phyloP scores from a whole-genome alignment of 192 early-diverging fungal species.

The Chytriomyces confervae region DNA sequence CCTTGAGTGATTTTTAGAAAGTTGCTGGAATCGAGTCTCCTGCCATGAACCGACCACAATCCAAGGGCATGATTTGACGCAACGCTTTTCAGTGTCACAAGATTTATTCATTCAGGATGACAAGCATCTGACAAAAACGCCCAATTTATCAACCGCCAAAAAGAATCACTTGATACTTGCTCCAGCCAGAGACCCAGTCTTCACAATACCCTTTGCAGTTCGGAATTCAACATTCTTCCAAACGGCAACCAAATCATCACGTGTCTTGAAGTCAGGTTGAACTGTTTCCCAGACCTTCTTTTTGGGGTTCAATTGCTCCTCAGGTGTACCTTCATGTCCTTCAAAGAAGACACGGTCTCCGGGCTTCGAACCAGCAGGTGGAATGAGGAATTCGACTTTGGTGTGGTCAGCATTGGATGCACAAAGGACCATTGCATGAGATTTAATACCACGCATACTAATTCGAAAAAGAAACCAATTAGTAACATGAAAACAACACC shows the following conservation, averaged over 20 bases:
- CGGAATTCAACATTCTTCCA: constrained; percentile 58
- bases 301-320: constrained; percentile 94
- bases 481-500: background rate
- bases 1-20: too few species aligned
- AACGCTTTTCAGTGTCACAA: too few species aligned
- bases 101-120: too few species aligned
- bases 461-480: constrained; percentile 6
- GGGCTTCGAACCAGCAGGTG: constrained; percentile 82
- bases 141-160: too few species aligned
- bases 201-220: constrained; percentile 58
- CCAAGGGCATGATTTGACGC: too few species aligned
- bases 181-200: constrained; percentile 39
- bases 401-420: constrained; percentile 82
- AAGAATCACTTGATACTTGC: constrained; percentile 52
- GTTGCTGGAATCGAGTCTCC: too few species aligned
- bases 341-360: constrained; percentile 93
- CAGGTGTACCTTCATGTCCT: constrained; percentile 85
- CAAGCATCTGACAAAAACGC: too few species aligned
- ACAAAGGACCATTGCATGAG: constrained; percentile 93
- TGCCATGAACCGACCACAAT: too few species aligned
- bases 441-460: constrained; percentile 92
- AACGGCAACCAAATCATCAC: constrained; percentile 57
- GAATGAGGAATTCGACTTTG: constrained; percentile 90
- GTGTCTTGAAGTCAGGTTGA: constrained; percentile 76
- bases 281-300: constrained; percentile 98